These are phyloP conservation scores for Hypomontagnella monticulosa DNA, from an alignment of 495 filamentous ascomycete species.

Conservation along the genomic window DNA sequence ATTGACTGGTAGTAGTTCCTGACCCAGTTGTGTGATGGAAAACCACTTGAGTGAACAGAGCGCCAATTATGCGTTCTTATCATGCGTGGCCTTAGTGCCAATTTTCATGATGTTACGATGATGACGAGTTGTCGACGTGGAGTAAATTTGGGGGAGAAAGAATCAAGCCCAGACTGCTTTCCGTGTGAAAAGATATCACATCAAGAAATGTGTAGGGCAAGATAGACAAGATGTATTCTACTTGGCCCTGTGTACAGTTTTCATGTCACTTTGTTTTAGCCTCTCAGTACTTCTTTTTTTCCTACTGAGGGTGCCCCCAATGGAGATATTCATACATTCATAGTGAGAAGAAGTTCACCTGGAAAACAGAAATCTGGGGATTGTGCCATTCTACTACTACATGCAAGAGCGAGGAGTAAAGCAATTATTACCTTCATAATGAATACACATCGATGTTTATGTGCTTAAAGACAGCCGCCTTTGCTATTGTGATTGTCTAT, in stretches of 20 bases:
- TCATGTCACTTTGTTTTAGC: conserved; percentile 25
- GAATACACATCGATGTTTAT: conserved; percentile 2
- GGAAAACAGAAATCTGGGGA: conserved; percentile 12
- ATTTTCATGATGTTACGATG: conserved; percentile 42
- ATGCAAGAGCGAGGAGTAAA: conserved; percentile 22
- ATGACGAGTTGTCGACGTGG: conserved; percentile 27
- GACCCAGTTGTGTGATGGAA: conserved; percentile 27
- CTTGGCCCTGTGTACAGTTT: conserved; percentile 36
- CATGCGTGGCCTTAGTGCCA: conserved; percentile 1
- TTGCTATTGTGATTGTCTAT: not conserved
- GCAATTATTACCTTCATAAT: conserved; percentile 24
- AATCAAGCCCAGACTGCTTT: conserved; percentile 34
- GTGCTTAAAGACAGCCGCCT: conserved; percentile 30
- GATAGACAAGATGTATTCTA: conserved; percentile 20
- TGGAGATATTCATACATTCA: conserved; percentile 8
- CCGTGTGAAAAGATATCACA: conserved; percentile 5
- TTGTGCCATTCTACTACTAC: conserved; percentile 17
- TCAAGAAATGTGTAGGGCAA: conserved; percentile 12
- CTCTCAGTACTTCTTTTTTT: conserved; percentile 23
- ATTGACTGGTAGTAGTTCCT: not conserved
- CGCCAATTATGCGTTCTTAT: conserved; percentile 17
- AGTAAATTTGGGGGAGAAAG: conserved; percentile 16
- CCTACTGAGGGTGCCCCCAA: conserved; percentile 9
- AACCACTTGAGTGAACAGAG: not conserved
- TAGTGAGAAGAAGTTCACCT: conserved; percentile 10